A percentile compares a stretch with the other conserved stretches of the same genome.
Evolutionary conservation across 768 basidiomycete species (phyloP).

Genomic region (Kwoniella botswanensis): DNA sequence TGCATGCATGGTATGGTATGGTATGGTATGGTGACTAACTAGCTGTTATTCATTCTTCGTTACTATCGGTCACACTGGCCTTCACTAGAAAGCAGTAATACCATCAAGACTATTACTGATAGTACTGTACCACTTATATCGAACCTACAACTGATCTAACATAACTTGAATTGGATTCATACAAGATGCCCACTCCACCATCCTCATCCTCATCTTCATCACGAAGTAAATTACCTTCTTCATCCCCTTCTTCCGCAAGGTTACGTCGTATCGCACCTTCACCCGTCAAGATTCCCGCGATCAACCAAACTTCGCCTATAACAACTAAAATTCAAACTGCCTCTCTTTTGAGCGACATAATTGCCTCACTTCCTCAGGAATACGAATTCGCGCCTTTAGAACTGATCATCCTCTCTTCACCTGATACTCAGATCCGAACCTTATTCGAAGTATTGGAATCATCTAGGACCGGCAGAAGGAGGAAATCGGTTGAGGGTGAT

Average conservation of each 20-base stretch:
- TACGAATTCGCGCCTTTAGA: conserved; percentile 26
- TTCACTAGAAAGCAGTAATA: too few relatives aligned
- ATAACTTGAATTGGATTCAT: not conserved
- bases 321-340: conserved; percentile 1
- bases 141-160: too few relatives aligned
- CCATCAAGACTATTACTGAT: too few relatives aligned
- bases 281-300: conserved; percentile 41
- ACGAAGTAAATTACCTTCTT: conserved; percentile 18
- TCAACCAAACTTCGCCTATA: conserved; percentile 10
- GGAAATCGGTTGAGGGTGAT: conserved; percentile 3
- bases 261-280: conserved; percentile 41
- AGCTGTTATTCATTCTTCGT: too few relatives aligned
- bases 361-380: conserved; percentile 3
- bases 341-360: conserved; percentile 2
- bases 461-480: not conserved
- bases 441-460: conserved; percentile 20
- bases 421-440: conserved; percentile 20
- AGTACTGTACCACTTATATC: too few relatives aligned
- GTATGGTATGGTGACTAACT: too few relatives aligned
- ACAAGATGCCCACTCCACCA: conserved; percentile 20
- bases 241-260: conserved; percentile 31
- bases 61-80: too few relatives aligned
- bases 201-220: not conserved
- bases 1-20: too few relatives aligned
- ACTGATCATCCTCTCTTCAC: conserved; percentile 11